Percentiles rank a stretch among this genome's conserved stretches.
Conservation (phyloP, 306 rosid genomes). For the Calophaca sinica region DNA sequence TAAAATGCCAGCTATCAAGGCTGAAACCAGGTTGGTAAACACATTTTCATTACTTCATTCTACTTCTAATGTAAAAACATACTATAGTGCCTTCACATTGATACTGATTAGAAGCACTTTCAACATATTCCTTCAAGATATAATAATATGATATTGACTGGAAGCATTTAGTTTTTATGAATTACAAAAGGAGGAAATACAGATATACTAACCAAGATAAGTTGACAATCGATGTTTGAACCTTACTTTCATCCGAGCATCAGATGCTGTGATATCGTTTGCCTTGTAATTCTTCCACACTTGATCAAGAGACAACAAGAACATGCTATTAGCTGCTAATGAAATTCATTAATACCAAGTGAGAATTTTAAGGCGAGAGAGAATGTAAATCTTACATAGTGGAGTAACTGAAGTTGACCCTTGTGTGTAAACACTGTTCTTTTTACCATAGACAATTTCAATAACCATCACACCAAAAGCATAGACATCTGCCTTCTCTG, state of each 20-base stretch:
- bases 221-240: too few relatives aligned
- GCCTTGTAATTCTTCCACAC: slow-evolving; percentile 66
- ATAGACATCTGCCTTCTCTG: slow-evolving; percentile 67
- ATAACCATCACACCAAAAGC: slow-evolving; percentile 64
- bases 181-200: too few relatives aligned
- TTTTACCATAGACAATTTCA: slow-evolving; percentile 64
- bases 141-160: too few relatives aligned
- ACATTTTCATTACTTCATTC: too few relatives aligned
- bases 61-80: too few relatives aligned
- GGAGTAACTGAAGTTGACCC: slow-evolving; percentile 60
- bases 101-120: too few relatives aligned
- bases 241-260: slow-evolving; percentile 41
- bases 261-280: slow-evolving; percentile 42
- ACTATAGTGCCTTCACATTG: too few relatives aligned
- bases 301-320: slow-evolving; percentile 37
- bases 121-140: too few relatives aligned
- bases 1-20: too few relatives aligned
- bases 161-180: too few relatives aligned
- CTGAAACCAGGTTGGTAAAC: too few relatives aligned
- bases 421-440: slow-evolving; percentile 51
- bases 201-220: too few relatives aligned
- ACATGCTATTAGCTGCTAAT: neutral
- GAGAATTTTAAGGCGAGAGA: neutral
- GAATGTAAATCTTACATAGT: slow-evolving; percentile 52
- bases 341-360: neutral